A percentile compares a stretch with the other conserved stretches of the same genome.
These are phyloP conservation scores for Penicillium sumatraense DNA, from an alignment of 2,329 filamentous ascomycete species.

Conservation along the genomic window DNA sequence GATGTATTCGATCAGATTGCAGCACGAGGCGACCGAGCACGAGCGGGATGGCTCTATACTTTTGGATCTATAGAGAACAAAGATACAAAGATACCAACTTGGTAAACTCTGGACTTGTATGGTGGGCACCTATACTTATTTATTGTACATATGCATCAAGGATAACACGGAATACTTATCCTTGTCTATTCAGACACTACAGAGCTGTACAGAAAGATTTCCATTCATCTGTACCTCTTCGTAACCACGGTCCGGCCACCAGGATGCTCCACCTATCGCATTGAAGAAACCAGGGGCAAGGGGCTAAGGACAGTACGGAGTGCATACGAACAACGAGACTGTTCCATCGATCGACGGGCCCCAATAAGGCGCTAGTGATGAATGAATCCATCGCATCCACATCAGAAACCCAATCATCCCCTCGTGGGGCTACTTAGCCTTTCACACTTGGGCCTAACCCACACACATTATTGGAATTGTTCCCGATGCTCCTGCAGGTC, in stretches of 20 bases:
- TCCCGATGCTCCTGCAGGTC: slow-evolving; percentile 7
- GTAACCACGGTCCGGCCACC: slow-evolving; percentile 9
- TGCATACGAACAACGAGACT: neutral
- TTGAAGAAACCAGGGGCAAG: slow-evolving; percentile 19
- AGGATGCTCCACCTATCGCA: slow-evolving; percentile 14
- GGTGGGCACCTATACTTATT: too few relatives aligned
- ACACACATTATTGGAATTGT: slow-evolving; percentile 17
- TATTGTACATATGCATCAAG: too few relatives aligned
- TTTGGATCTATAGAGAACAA: too few relatives aligned
- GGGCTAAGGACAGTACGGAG: neutral
- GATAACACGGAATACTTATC: too few relatives aligned
- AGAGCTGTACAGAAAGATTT: too few relatives aligned
- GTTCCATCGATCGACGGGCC: slow-evolving; percentile 15
- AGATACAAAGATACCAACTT: too few relatives aligned
- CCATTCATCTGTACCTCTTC: neutral
- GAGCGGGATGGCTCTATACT: too few relatives aligned
- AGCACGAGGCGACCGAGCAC: too few relatives aligned
- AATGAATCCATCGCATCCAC: slow-evolving; percentile 2
- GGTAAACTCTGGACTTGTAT: too few relatives aligned
- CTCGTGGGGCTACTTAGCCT: slow-evolving; percentile 16
- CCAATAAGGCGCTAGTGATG: slow-evolving; percentile 1
- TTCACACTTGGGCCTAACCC: slow-evolving; percentile 10
- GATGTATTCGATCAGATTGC: too few relatives aligned
- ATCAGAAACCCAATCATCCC: neutral
- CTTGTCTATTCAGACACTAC: too few relatives aligned